Evolutionary conservation across 139 green algal species (phyloP), one percentile per base, ranked within the genome.

Genomic region (Tetradesmus lagerheimii): DNA sequence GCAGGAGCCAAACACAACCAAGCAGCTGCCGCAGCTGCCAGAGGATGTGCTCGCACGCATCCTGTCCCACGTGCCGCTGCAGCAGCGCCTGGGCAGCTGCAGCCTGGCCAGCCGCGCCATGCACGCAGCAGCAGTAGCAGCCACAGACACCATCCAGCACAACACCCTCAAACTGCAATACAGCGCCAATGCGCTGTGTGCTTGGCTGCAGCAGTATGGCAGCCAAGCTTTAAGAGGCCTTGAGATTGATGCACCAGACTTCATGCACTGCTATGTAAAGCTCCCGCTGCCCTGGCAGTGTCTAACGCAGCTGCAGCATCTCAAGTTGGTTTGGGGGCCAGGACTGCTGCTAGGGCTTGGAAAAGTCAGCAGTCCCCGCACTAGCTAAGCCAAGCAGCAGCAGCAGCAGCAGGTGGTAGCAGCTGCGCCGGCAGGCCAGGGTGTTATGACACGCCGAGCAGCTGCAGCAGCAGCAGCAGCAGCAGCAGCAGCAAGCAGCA

Each of bases 41-140:
- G 29, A 23, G 2, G 67, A 23, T 37, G n/a, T 78, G n/a, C 67
- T 78, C 1, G 29, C 67, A 9, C 29, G 9, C 29, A 38, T 78
- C 3, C n/a, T 78, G n/a, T 11, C 9, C 2, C 3, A 39, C 20
- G 67, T 78, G 29, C 67, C 67, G n/a, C 67, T 39, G n/a, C 67
- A 39, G 67, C 67, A 78, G 67, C 67, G 67, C 67, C 67, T 78
- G 67, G 29, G n/a, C 67, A 78, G 67, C 67, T 78, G 67, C 31
- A 38, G n/a, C n/a, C 67, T 78, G 14, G 67, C 31, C 67, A 78
- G 67, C 67, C n/a, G 31, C n/a, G 23, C n/a, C n/a, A 39, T 37
- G 67, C n/a, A 3, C 9, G 67, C n/a, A 78, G 67, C 67, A 78
- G 67, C 67, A 39, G 67, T 29, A 41, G 67, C 67, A 38, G 67